Conservation (phyloP, 2,329 filamentous ascomycete genomes). For the Aureobasidium sp. region DNA sequence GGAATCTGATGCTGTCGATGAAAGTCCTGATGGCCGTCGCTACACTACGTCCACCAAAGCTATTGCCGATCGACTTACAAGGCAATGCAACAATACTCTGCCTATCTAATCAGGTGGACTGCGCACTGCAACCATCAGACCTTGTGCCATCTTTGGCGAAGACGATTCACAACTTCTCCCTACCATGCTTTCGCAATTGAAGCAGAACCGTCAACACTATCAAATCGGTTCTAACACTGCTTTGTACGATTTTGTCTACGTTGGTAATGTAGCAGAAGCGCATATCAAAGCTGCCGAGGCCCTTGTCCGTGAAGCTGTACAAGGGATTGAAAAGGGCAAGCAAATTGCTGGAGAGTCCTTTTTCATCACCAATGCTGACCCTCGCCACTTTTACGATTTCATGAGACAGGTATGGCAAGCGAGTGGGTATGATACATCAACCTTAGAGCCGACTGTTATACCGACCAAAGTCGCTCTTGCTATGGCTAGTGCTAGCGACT, state of each 20-base stretch:
- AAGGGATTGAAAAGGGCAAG: background rate
- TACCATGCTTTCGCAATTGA: background rate
- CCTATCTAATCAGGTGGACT: background rate
- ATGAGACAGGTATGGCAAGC: background rate
- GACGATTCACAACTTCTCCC: background rate
- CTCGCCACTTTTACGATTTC: background rate
- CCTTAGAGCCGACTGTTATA: background rate
- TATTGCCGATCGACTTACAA: background rate
- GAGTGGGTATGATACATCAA: background rate
- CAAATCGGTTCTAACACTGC: background rate
- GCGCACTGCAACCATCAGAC: background rate
- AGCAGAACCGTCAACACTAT: background rate
- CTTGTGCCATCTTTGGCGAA: background rate
- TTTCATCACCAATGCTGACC: background rate
- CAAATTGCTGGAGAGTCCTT: background rate
- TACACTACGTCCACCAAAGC: background rate
- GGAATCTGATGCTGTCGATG: background rate
- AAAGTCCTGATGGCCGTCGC: background rate
- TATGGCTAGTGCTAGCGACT: background rate
- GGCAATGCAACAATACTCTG: background rate
- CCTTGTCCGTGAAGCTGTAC: background rate
- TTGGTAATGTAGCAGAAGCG: background rate
- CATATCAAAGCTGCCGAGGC: background rate
- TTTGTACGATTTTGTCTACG: background rate
- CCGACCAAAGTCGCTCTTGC: background rate